Evolutionary conservation across 2,329 filamentous ascomycete species (phyloP).

Genomic region (Penicillium sclerotigenum): DNA sequence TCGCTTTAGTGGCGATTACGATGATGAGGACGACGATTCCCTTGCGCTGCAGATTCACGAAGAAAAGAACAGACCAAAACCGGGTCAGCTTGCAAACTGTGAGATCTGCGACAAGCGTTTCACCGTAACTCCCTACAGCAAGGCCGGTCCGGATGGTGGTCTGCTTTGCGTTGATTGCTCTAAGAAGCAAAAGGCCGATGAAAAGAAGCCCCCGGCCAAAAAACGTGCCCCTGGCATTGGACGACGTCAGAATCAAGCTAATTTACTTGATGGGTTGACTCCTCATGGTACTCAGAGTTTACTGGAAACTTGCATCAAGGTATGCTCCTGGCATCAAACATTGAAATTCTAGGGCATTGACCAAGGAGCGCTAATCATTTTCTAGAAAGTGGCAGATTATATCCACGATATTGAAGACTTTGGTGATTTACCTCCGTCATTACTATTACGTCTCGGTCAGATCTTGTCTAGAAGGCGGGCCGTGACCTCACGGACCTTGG

Average conservation of each 20-base stretch:
- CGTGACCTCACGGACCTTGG: slow-evolving; percentile 48
- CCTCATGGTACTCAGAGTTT: slow-evolving; percentile 44
- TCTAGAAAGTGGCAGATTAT: slow-evolving; percentile 58
- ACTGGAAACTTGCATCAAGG: slow-evolving; percentile 58
- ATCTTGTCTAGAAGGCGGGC: slow-evolving; percentile 63
- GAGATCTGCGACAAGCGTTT: slow-evolving; percentile 82
- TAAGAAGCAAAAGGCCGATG: slow-evolving; percentile 66
- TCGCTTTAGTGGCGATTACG: slow-evolving; percentile 42
- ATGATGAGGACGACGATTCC: slow-evolving; percentile 45
- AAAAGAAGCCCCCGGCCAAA: slow-evolving; percentile 56
- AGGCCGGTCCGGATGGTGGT: slow-evolving; percentile 75
- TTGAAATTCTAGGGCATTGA: neutral
- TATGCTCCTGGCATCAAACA: slow-evolving; percentile 17
- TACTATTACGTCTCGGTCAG: slow-evolving; percentile 59
- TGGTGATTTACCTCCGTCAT: slow-evolving; percentile 57
- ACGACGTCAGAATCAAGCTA: slow-evolving; percentile 76
- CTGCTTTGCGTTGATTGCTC: slow-evolving; percentile 82
- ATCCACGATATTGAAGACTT: slow-evolving; percentile 64
- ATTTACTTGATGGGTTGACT: slow-evolving; percentile 70
- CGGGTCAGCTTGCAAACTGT: slow-evolving; percentile 86
- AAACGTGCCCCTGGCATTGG: slow-evolving; percentile 55
- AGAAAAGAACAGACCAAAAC: slow-evolving; percentile 58
- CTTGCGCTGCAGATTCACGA: slow-evolving; percentile 53
- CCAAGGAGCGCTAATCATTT: slow-evolving; percentile 16
- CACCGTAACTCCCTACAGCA: slow-evolving; percentile 86